These are phyloP conservation scores for Caloboletus firmus DNA, from an alignment of 1,284 basidiomycete species.

Conservation along the genomic window DNA sequence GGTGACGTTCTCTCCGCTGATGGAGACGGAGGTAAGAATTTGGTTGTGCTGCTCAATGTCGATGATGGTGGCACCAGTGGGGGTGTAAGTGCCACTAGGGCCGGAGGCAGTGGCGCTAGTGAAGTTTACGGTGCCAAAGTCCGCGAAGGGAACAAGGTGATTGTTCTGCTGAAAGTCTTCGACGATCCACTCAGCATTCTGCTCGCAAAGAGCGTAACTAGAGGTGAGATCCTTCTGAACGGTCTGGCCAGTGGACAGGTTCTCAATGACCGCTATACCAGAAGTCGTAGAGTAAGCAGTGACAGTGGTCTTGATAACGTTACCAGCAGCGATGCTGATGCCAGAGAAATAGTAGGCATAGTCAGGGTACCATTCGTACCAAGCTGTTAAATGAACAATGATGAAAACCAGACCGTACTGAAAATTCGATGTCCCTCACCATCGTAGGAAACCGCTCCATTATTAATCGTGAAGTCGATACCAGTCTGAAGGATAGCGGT, in stretches of 20 bases:
- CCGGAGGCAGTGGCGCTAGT: slow-evolving; percentile 13
- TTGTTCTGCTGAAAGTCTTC: slow-evolving; percentile 17
- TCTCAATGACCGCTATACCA: slow-evolving; percentile 19
- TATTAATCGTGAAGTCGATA: slow-evolving; percentile 13
- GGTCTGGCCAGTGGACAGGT: slow-evolving; percentile 13
- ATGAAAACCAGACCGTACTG: not conserved
- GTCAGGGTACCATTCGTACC: slow-evolving; percentile 23
- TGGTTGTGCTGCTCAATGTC: slow-evolving; percentile 20
- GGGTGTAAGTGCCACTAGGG: slow-evolving; percentile 7
- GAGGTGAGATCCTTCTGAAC: slow-evolving; percentile 11
- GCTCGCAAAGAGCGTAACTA: slow-evolving; percentile 17
- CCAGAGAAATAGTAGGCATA: slow-evolving; percentile 15
- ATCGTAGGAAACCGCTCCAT: slow-evolving; percentile 3
- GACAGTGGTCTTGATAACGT: slow-evolving; percentile 17
- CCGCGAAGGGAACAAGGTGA: slow-evolving; percentile 2
- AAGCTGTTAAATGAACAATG: slow-evolving; percentile 12
- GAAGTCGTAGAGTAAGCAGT: slow-evolving; percentile 20
- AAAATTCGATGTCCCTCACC: slow-evolving; percentile 5
- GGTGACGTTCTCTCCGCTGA: not conserved
- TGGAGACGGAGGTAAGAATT: slow-evolving; percentile 15
- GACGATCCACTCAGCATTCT: slow-evolving; percentile 28
- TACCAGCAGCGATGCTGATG: slow-evolving; percentile 15
- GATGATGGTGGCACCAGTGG: slow-evolving; percentile 9
- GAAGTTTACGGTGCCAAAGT: slow-evolving; percentile 26
- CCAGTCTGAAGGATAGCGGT: slow-evolving; percentile 25